Evolutionary conservation across 208 protist species (phyloP), one percentile per base, ranked within the genome.

Genomic region (Paratrypanosoma confusum): DNA sequence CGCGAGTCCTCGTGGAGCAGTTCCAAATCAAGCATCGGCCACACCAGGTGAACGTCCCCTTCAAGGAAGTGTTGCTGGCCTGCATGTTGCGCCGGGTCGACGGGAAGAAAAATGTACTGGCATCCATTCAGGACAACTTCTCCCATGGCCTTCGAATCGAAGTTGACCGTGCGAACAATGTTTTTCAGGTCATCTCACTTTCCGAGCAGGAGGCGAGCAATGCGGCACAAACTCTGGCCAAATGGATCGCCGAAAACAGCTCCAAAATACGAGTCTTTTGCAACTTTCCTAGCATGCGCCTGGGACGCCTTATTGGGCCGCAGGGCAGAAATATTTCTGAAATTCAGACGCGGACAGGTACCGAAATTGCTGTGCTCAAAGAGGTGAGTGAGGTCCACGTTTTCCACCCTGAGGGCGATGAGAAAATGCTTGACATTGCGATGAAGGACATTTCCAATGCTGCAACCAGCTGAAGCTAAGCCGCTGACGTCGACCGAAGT

Each of bases 371-470:
- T 16, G 55, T 79, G 3, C 39, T 55, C 26, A 49, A 50, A 3
- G 57, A 68, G 3, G 25, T 22, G 6, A 41, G 36, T 20, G 53
- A 74, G 44, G 52, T 79, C 18, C 65, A 74, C 39, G 43, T 79
- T 20, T 72, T 62, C 39, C 37, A 60, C 34, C 26, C 42, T 0
- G 40, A 34, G 6, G 65, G 60, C 6, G 56, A 79, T 34, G 56
- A 50, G 3, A 54, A 35, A 13, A 57, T 50, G 18, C 45, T 79
- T 8, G 50, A 59, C 20, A n/a, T n/a, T n/a, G n/a, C n/a, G n/a
- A n/a, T n/a, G n/a, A n/a, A n/a, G n/a, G n/a, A n/a, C n/a, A n/a
- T n/a, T n/a, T n/a, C n/a, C n/a, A n/a, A n/a, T n/a, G n/a, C n/a
- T n/a, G n/a, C 34, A 27, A 44, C 29, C 22, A 48, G 47, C 3